phyloP scores from a whole-genome alignment of 768 basidiomycete species.

The Lactarius deliciosus region DNA sequence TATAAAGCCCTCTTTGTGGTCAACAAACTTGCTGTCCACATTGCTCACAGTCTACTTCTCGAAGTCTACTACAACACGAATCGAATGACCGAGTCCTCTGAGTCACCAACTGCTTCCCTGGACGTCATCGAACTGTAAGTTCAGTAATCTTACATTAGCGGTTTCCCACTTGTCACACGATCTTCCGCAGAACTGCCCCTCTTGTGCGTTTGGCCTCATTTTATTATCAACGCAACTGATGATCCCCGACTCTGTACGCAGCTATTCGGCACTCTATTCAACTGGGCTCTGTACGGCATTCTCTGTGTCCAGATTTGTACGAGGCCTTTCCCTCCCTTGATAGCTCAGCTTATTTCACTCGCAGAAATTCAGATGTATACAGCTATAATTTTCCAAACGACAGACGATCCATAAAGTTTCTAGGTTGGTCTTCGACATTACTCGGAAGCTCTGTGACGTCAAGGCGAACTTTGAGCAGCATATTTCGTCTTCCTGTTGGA shows the following conservation, averaged over 20 bases:
- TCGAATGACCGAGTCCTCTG: neutral
- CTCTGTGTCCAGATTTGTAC: constrained; percentile 4
- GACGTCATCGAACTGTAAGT: neutral
- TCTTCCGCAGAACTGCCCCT: neutral
- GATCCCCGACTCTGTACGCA: neutral
- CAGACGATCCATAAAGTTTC: neutral
- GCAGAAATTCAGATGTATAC: neutral
- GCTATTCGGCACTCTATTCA: neutral
- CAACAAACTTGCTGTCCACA: neutral
- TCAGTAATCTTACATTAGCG: neutral
- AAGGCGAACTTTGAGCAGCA: neutral
- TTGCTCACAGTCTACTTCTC: neutral
- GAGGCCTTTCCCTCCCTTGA: neutral
- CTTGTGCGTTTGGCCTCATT: neutral
- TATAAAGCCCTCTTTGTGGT: neutral
- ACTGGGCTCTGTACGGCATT: constrained; percentile 6
- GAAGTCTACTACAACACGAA: neutral
- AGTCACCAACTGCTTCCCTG: neutral
- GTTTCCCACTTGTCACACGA: neutral
- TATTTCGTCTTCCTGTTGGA: neutral
- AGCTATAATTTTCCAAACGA: neutral
- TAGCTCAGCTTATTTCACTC: neutral
- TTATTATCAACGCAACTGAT: neutral
- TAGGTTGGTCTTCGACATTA: neutral
- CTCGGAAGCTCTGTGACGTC: neutral